Evolutionary conservation across 2,329 filamentous ascomycete genomes (phyloP).

Genomic region (Diaporthe sp.): DNA sequence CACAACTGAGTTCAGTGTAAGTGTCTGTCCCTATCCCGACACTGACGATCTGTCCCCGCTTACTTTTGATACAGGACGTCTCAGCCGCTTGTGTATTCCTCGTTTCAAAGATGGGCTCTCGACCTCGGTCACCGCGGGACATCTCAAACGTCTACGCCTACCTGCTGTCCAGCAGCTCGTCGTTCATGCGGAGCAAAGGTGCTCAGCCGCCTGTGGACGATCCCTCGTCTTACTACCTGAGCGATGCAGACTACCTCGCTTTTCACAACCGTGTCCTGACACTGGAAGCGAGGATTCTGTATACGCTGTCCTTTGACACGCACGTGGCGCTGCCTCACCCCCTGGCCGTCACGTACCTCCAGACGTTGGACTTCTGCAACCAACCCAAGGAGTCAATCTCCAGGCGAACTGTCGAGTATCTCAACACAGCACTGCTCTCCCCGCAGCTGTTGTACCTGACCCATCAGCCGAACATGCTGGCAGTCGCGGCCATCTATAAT

Average conservation of each 20-base stretch:
- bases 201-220: conserved; percentile 52
- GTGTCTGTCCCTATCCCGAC: conserved; percentile 34
- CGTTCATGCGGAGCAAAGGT: conserved; percentile 58
- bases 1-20: conserved; percentile 69
- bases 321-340: conserved; percentile 89
- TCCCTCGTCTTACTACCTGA: conserved; percentile 74
- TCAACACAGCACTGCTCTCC: conserved; percentile 89
- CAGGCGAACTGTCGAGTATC: conserved; percentile 76
- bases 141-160: conserved; percentile 89
- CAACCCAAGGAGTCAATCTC: conserved; percentile 66
- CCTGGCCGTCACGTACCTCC: conserved; percentile 91
- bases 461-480: conserved; percentile 87
- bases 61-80: conserved; percentile 70
- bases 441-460: conserved; percentile 93
- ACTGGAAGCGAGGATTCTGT: conserved; percentile 83
- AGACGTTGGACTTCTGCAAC: conserved; percentile 78
- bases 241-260: conserved; percentile 78
- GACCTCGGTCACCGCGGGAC: conserved; percentile 81
- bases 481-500: conserved; percentile 91
- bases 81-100: conserved; percentile 88
- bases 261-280: conserved; percentile 75
- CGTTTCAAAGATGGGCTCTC: conserved; percentile 83
- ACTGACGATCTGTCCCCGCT: not conserved
- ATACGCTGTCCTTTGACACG: conserved; percentile 82
- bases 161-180: conserved; percentile 74